Conservation (phyloP, 805 yeast genomes). For the Candida tammaniensis region DNA sequence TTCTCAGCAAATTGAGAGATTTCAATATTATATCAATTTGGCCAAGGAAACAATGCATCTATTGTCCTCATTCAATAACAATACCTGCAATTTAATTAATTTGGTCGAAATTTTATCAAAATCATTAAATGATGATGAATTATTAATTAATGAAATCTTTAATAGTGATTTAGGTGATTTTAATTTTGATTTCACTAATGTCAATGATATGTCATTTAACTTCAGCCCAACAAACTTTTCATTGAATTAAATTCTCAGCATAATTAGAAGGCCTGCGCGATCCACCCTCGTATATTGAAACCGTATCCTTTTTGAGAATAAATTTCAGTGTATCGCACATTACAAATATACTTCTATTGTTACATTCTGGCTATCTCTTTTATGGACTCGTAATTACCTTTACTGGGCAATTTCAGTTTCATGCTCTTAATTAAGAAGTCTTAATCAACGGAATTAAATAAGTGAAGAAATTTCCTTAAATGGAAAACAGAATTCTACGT, state of each 20-base stretch:
- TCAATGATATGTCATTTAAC: neutral
- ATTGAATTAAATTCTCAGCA: neutral
- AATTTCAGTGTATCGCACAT: no score
- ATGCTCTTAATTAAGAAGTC: no score
- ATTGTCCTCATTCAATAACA: conserved; percentile 3
- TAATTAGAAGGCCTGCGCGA: neutral
- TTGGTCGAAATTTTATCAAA: conserved; percentile 7
- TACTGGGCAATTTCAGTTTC: no score
- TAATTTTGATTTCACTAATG: conserved; percentile 1
- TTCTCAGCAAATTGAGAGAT: conserved; percentile 1
- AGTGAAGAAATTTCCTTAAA: no score
- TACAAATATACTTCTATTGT: no score
- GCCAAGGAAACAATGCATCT: conserved; percentile 1
- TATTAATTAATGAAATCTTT: conserved; percentile 2
- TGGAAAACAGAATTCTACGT: no score
- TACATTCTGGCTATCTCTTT: no score
- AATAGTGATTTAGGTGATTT: conserved; percentile 1
- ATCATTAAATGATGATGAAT: conserved; percentile 3
- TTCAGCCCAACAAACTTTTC: no score
- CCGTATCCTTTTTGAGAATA: no score
- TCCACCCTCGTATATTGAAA: neutral
- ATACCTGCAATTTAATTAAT: conserved; percentile 7
- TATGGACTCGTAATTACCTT: no score
- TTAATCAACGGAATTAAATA: no score
- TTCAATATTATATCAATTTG: conserved; percentile 5